Evolutionary conservation across 169 alveolate genomes (phyloP), one percentile per base, ranked within the genome.

Genomic region (Cryptosporidium baileyi): DNA sequence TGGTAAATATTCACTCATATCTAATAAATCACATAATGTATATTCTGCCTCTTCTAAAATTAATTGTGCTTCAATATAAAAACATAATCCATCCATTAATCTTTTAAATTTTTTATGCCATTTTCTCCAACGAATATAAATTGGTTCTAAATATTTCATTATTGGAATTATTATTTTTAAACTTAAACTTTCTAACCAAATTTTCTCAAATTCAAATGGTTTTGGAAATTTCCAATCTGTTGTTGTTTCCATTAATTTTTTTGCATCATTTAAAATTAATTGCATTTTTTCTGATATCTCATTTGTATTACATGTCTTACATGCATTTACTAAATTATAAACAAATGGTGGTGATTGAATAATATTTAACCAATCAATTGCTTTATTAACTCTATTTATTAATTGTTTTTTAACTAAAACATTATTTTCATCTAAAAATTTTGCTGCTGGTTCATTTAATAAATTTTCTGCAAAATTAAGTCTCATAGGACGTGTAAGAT

Each of bases 391-490:
- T 54, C 85, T 74, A 74, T 32, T 57, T 40, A 74, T 74, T 9
- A 74, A 41, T 32, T 74, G 85, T 52, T 51, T 60, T 41, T 74
- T 74, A 19, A 28, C 85, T 17, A 24, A 15, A 32, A 74, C 85
- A 38, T 74, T 36, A 15, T 54, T 74, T 57, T 74, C 85, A 57
- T 74, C 67, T 41, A 74, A 57, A 41, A 54, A 74, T 22, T 51
- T 74, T 8, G 85, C 67, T 38, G 85, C 85, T 7, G 85, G 74
- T 24, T 74, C 85, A 74, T 74, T 74, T 26, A 74, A n/a, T 19
- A 74, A 43, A 36, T 59, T 54, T 54, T 74, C 85, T 22, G 85
- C 85, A 51, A 74, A 38, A 17, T 57, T 74, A 3, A 74, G 59
- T 51, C 61, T 51, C 85, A 74, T 74, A 32, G 85, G 85, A 28